Percentiles rank a stretch among this genome's conserved stretches.
Evolutionary conservation across 2,329 filamentous ascomycete species (phyloP).

Genomic region (Botrytis deweyae): DNA sequence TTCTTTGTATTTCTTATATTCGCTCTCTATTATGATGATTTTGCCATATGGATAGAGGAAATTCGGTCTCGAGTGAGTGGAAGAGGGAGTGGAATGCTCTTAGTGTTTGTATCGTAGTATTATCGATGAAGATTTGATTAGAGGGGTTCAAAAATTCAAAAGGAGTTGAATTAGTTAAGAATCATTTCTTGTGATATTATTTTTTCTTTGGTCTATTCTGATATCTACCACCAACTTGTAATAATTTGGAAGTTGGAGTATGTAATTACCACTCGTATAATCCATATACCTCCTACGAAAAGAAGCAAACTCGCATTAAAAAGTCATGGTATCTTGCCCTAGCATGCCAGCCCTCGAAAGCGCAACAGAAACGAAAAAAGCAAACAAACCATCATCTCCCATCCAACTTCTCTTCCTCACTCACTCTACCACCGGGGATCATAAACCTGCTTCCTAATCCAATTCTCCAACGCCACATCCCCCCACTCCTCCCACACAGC

Average conservation of each 20-base stretch:
- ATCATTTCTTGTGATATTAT: neutral
- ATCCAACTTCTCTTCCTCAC: neutral
- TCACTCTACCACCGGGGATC: constrained; percentile 47
- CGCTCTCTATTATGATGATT: too few species aligned
- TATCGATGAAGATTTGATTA: too few species aligned
- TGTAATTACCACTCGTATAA: neutral
- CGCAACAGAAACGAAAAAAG: neutral
- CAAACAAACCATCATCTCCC: neutral
- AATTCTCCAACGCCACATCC: constrained; percentile 59
- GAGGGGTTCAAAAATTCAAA: too few species aligned
- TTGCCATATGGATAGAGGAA: too few species aligned
- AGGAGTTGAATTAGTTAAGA: too few species aligned
- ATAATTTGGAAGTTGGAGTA: neutral
- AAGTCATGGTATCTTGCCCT: neutral
- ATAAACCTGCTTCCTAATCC: constrained; percentile 61
- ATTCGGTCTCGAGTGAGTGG: too few species aligned
- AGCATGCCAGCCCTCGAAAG: neutral
- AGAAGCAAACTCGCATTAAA: neutral
- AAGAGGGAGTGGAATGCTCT: too few species aligned
- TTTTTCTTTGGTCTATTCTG: neutral
- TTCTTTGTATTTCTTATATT: too few species aligned
- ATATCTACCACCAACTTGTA: neutral
- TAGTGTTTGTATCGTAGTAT: too few species aligned
- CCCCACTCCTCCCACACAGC: constrained; percentile 72
- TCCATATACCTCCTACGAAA: neutral